Evolutionary conservation across 177 flowering plant genomes (phyloP).

Genomic region (Vitis hybrid): DNA sequence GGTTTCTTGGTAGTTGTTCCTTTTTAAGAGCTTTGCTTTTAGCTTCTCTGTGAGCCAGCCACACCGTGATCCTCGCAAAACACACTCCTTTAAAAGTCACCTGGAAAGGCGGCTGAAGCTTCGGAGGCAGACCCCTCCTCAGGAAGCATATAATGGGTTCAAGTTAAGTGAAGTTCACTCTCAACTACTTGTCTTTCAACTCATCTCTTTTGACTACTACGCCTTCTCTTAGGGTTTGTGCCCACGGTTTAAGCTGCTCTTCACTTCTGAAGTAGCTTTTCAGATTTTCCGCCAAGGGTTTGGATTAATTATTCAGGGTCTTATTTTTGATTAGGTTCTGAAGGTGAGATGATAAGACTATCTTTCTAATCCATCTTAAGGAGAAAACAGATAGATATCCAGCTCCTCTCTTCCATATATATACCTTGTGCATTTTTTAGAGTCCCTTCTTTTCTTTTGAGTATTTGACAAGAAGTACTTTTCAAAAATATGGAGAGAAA

Average conservation of each 20-base stretch:
- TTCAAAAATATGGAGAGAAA: constrained; percentile 33
- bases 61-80: constrained; percentile 28
- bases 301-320: background rate
- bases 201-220: background rate
- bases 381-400: no score
- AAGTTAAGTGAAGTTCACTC: constrained; percentile 20
- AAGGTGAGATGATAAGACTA: no score
- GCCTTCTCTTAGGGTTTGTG: background rate
- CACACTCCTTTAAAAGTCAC: constrained; percentile 48
- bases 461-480: no score
- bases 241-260: background rate
- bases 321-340: background rate
- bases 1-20: constrained; percentile 42
- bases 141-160: constrained; percentile 68
- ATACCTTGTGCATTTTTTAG: no score
- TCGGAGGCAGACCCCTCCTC: constrained; percentile 64
- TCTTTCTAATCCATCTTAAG: no score
- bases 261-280: background rate
- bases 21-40: constrained; percentile 17
- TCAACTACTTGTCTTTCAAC: constrained; percentile 7
- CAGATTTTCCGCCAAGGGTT: no score
- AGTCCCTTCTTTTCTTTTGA: no score
- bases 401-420: no score
- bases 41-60: constrained; percentile 22
- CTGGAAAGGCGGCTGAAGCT: constrained; percentile 81